Evolutionary conservation across 331 rosid genomes (phyloP).

Genomic region (Quercus lobata): DNA sequence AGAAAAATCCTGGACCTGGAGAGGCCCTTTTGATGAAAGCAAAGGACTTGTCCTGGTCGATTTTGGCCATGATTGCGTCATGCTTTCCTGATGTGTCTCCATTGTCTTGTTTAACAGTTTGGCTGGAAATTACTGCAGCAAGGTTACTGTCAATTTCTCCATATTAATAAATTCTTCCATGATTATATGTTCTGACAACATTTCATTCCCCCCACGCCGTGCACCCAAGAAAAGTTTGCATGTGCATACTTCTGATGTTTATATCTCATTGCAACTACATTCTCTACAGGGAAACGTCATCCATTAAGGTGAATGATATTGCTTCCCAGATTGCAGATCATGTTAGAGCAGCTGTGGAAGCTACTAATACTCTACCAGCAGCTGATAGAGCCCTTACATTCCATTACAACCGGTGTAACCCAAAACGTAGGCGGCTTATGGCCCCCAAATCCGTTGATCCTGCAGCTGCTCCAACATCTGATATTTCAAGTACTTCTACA

Average conservation of each 20-base stretch:
- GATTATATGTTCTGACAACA: neutral
- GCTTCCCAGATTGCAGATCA: constrained; percentile 86
- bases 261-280: constrained; percentile 28
- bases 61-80: constrained; percentile 92
- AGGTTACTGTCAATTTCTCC: constrained; percentile 47
- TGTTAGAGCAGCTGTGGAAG: constrained; percentile 91
- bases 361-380: constrained; percentile 64
- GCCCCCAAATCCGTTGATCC: constrained; percentile 41
- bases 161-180: constrained; percentile 24
- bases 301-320: constrained; percentile 88
- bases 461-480: constrained; percentile 32
- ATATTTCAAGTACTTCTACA: constrained; percentile 34
- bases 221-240: too few relatives aligned
- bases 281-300: constrained; percentile 82
- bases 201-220: too few relatives aligned
- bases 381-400: constrained; percentile 60
- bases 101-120: constrained; percentile 75
- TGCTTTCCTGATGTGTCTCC: constrained; percentile 94
- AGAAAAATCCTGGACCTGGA: constrained; percentile 82
- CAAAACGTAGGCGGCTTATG: constrained; percentile 74
- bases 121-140: constrained; percentile 99
- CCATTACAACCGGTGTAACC: constrained; percentile 77
- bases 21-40: constrained; percentile 85
- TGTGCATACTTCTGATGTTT: constrained; percentile 8
- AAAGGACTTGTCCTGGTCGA: constrained; percentile 93